These are phyloP conservation scores for Salisapilia sapeloensis DNA, from an alignment of 352 stramenopile species.

Conservation along the genomic window DNA sequence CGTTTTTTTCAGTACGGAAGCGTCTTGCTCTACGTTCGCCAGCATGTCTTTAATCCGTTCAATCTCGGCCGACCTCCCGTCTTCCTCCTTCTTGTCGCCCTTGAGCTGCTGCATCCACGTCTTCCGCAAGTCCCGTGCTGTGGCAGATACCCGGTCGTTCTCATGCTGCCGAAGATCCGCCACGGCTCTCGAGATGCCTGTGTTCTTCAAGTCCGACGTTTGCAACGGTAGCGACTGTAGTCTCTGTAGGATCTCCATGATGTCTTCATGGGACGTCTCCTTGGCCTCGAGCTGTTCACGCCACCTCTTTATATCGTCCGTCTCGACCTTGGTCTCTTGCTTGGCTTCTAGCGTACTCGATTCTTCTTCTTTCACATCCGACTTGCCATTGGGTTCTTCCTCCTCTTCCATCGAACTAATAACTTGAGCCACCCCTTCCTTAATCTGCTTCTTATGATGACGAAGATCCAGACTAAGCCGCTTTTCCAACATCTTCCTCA, in stretches of 20 bases:
- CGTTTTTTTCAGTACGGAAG: constrained; percentile 3
- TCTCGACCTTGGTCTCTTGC: constrained; percentile 1
- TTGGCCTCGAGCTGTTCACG: constrained; percentile 19
- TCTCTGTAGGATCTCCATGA: constrained; percentile 33
- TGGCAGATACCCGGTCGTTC: constrained; percentile 69
- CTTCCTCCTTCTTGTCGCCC: constrained; percentile 26
- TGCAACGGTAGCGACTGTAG: constrained; percentile 41
- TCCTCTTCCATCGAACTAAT: constrained; percentile 63
- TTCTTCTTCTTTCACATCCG: constrained; percentile 4
- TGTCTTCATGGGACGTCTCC: constrained; percentile 43
- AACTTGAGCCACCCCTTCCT: constrained; percentile 51
- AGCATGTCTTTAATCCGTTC: neutral
- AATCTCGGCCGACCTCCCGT: no score
- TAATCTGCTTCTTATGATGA: constrained; percentile 58
- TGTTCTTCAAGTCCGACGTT: constrained; percentile 48
- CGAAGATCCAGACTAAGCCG: constrained; percentile 52
- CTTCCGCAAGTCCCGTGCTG: constrained; percentile 41
- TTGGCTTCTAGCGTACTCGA: neutral
- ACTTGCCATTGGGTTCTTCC: constrained; percentile 6
- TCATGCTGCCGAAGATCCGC: constrained; percentile 51
- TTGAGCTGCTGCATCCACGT: constrained; percentile 55
- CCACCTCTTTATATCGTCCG: constrained; percentile 11
- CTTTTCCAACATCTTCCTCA: constrained; percentile 55
- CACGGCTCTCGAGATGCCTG: constrained; percentile 37
- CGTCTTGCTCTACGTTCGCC: neutral